Evolutionary conservation across 495 filamentous ascomycete genomes (phyloP).

Genomic region (Penicillium cataractarum): DNA sequence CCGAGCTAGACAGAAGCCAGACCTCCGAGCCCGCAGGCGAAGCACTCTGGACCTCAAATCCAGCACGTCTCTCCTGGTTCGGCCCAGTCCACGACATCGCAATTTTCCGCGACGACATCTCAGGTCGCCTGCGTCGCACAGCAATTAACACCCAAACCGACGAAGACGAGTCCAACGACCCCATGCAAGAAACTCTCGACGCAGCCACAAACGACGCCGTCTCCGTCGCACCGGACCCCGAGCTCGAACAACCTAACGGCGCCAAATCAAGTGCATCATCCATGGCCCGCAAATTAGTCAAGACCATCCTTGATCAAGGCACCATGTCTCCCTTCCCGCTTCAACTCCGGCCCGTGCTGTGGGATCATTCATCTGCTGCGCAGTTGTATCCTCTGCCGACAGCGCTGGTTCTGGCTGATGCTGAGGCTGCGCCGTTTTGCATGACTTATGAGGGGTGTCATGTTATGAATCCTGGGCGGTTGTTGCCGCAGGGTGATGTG

Average conservation of each 20-base stretch:
- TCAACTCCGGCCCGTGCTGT: constrained; percentile 74
- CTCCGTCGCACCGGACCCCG: constrained; percentile 15
- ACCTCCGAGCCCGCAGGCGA: constrained; percentile 60
- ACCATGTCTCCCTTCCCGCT: constrained; percentile 84
- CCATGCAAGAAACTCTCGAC: constrained; percentile 28
- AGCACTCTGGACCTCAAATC: constrained; percentile 87
- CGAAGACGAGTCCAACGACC: constrained; percentile 23
- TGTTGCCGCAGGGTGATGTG: constrained; percentile 65
- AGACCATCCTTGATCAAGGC: constrained; percentile 92
- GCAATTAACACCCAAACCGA: constrained; percentile 59
- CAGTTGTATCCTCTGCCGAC: constrained; percentile 88
- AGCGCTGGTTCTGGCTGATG: constrained; percentile 77
- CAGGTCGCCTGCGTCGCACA: constrained; percentile 72
- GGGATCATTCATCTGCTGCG: constrained; percentile 78
- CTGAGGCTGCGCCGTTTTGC: constrained; percentile 76
- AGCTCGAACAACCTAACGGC: constrained; percentile 20
- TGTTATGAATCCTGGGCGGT: constrained; percentile 88
- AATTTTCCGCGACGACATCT: constrained; percentile 83
- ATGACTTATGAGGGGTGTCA: constrained; percentile 93
- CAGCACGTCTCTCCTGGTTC: constrained; percentile 77
- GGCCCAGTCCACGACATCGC: constrained; percentile 84
- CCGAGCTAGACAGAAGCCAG: constrained; percentile 55
- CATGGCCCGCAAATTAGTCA: constrained; percentile 80
- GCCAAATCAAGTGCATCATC: constrained; percentile 39
- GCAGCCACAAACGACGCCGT: constrained; percentile 14